These are phyloP conservation scores for Striga hermonthica DNA, from an alignment of 305 asterid species.

Conservation along the genomic window DNA sequence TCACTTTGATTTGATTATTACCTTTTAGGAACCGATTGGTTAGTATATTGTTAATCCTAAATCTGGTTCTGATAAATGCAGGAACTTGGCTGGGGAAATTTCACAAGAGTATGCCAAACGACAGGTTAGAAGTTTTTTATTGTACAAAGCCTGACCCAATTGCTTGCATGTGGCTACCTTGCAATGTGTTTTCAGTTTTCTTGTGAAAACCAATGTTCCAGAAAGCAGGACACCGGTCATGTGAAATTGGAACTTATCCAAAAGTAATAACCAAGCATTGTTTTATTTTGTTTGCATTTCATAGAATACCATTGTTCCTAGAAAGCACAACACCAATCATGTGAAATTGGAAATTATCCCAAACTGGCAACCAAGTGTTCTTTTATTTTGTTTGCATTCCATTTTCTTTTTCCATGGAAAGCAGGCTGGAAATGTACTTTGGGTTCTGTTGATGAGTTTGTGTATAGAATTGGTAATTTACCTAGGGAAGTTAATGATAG, in stretches of 20 bases:
- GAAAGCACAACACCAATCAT: no score
- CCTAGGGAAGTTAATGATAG: constrained; percentile 10
- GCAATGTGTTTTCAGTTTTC: no score
- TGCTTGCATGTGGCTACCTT: not conserved
- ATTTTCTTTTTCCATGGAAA: not conserved
- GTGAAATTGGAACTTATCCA: no score
- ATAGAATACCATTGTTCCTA: no score
- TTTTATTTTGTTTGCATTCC: not conserved
- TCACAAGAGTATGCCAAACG: constrained; percentile 82
- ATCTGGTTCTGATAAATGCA: constrained; percentile 33
- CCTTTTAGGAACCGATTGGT: not conserved
- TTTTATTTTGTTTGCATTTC: no score
- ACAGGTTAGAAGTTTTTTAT: constrained; percentile 52
- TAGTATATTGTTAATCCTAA: constrained; percentile 17
- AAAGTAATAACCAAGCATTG: no score
- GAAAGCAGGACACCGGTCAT: no score
- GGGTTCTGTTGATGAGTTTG: not conserved
- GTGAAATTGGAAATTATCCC: no score
- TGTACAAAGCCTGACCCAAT: not conserved
- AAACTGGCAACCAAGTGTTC: no score
- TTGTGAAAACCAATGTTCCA: no score
- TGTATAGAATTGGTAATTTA: constrained; percentile 8
- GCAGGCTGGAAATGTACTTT: constrained; percentile 3
- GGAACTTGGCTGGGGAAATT: constrained; percentile 99
- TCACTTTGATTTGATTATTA: no score